Conservation (phyloP, 2,329 filamentous ascomycete species). For the Epichloe sibirici region DNA sequence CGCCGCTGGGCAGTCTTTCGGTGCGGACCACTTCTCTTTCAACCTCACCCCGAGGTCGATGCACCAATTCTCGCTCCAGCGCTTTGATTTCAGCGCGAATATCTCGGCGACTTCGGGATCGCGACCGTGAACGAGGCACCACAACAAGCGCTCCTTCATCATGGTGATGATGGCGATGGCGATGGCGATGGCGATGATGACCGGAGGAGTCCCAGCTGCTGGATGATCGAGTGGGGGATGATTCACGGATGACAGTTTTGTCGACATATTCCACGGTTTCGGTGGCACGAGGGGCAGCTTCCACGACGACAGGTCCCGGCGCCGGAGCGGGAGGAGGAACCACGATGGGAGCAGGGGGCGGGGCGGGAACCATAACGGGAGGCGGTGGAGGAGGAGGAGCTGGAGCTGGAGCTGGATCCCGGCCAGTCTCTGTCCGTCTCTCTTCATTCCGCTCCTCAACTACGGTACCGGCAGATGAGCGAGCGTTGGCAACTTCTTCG, state of each 20-base stretch:
- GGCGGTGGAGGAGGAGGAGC: constrained; percentile 13
- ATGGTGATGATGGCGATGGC: constrained; percentile 17
- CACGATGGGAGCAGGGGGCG: not conserved
- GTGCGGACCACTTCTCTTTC: constrained; percentile 43
- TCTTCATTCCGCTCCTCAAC: constrained; percentile 36
- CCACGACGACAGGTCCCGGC: constrained; percentile 20
- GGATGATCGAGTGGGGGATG: constrained; percentile 33
- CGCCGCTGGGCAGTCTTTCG: constrained; percentile 46
- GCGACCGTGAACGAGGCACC: constrained; percentile 29
- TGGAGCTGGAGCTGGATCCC: constrained; percentile 7
- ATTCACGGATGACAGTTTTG: constrained; percentile 35
- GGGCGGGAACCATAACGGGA: constrained; percentile 10
- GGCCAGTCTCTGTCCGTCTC: constrained; percentile 2
- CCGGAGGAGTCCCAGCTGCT: constrained; percentile 20
- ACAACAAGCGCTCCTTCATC: constrained; percentile 22
- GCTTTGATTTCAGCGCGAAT: constrained; percentile 61
- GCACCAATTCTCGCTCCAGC: constrained; percentile 43
- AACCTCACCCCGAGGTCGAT: constrained; percentile 22
- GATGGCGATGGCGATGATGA: constrained; percentile 17
- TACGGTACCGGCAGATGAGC: constrained; percentile 34
- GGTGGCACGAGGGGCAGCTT: constrained; percentile 20
- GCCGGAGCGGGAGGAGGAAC: constrained; percentile 18
- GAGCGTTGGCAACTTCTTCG: constrained; percentile 30
- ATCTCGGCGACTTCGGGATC: constrained; percentile 43
- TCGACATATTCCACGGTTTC: constrained; percentile 29